Base-by-base conservation (phyloP, 495 filamentous ascomycete species). In the Aspergillus nanangensis region DNA sequence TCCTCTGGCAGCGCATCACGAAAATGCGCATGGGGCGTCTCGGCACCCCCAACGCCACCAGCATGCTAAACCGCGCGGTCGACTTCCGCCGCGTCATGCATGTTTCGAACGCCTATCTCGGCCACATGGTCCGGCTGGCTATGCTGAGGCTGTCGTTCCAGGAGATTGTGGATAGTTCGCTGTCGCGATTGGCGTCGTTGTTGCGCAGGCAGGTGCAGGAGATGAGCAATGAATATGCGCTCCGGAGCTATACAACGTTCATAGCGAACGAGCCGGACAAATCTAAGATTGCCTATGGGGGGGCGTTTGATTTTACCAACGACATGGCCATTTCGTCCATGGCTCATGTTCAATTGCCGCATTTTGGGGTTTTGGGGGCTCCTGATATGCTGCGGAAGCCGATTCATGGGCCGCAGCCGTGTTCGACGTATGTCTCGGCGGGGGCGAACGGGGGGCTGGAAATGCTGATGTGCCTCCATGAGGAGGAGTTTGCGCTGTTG, bases 1-100 rank as follows among this genome's bases (percentile, higher is more conserved):
- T 78, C 22, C 51, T 74, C 45, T 76, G 69, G 72, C 50, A 71
- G 44, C 52, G 58, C 8, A 18, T 72, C 4, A 56, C 47, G 29
- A 24, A 23, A 11, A 41, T 56, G 5, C 61, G 65, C 2, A 46
- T 55, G 3, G 15, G 13, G 5, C 18, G 15, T 3, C 41, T 44
- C n/a, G 8, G 21, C 15, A 37, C 15, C 42, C 38, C 53, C 48
- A 8, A 34, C n/a, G 8, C 55, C 7, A 49, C 46, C 15, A 49
- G 53, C 10, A 62, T 61, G n/a, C 53, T 75, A 40, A 46, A 52
- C 1, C 62, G 70, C 31, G 58, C 63, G 33, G 52, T 71, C n/a
- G 71, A 75, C 46, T 52, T 51, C 13, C 59, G 71, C 7, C 48
- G 49, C 29, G 44, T 56, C 7, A 43, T 74, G 25, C 48, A 49